Conservation (phyloP, 495 filamentous ascomycete genomes). For the Podospora fimiseda region DNA sequence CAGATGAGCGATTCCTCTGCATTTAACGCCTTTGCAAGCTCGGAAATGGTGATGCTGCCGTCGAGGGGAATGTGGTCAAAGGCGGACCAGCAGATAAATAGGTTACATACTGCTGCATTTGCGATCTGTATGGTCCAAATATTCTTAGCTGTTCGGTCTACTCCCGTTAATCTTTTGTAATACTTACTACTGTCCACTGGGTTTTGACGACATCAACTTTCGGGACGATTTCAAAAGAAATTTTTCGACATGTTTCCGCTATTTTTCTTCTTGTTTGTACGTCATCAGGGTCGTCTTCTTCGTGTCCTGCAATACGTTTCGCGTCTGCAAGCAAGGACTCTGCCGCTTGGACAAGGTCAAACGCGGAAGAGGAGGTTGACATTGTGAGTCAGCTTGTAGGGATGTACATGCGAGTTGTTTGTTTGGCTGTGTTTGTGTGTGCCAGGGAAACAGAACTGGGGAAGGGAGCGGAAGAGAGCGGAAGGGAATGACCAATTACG, state of each 20-base stretch:
- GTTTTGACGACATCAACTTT: conserved; percentile 18
- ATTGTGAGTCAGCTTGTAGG: too few relatives aligned
- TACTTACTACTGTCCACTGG: conserved; percentile 21
- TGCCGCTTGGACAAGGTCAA: conserved; percentile 23
- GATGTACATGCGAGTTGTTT: too few relatives aligned
- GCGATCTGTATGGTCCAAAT: conserved; percentile 8
- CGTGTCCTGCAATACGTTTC: conserved; percentile 8
- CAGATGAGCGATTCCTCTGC: conserved; percentile 24
- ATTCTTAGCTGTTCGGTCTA: not conserved
- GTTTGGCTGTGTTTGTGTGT: too few relatives aligned
- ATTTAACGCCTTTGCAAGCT: conserved; percentile 19
- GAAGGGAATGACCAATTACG: too few relatives aligned
- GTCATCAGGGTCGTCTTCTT: conserved; percentile 3
- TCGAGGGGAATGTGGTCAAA: conserved; percentile 27
- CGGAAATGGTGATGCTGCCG: conserved; percentile 21
- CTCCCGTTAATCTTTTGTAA: not conserved
- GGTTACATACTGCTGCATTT: conserved; percentile 18
- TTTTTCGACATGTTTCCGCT: conserved; percentile 15
- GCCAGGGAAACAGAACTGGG: not conserved
- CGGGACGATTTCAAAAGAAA: conserved; percentile 17
- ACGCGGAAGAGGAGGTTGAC: not conserved
- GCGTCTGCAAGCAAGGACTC: conserved; percentile 20
- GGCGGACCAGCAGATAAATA: conserved; percentile 28
- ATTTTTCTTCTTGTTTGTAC: conserved; percentile 8
- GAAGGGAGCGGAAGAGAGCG: too few relatives aligned